Conservation (phyloP, 805 yeast species). For the Phaffomyces opuntiae region DNA sequence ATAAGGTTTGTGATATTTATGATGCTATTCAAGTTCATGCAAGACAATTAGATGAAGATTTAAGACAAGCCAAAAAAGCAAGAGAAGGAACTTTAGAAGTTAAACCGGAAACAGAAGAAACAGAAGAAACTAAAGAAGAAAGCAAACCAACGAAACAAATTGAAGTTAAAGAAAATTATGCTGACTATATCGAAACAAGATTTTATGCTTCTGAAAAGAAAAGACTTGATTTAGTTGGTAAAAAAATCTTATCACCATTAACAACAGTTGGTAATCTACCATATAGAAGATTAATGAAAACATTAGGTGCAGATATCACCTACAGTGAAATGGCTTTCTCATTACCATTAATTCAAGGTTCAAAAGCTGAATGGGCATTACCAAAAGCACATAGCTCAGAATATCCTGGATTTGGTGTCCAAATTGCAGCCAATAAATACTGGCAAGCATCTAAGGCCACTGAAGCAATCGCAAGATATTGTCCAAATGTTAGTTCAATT, state of each 20-base stretch:
- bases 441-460: conserved; percentile 93
- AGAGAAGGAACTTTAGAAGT: conserved; percentile 14
- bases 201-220: conserved; percentile 79
- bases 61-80: conserved; percentile 24
- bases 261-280: conserved; percentile 98
- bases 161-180: conserved; percentile 28
- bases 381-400: conserved; percentile 83
- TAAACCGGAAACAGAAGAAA: conserved; percentile 2
- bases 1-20: conserved; percentile 51
- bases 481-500: conserved; percentile 65
- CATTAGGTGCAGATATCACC: conserved; percentile 87
- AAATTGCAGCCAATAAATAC: conserved; percentile 83
- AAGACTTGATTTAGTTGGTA: conserved; percentile 53
- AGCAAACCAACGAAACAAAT: conserved; percentile 7
- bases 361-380: conserved; percentile 95
- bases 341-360: conserved; percentile 81
- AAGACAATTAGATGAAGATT: conserved; percentile 29
- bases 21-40: conserved; percentile 45
- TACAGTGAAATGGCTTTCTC: conserved; percentile 93
- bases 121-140: conserved; percentile 13
- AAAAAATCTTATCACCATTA: conserved; percentile 88
- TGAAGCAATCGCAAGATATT: conserved; percentile 59
- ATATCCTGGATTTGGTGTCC: conserved; percentile 86
- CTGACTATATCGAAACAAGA: conserved; percentile 68
- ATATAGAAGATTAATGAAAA: conserved; percentile 85